Evolutionary conservation across 495 filamentous ascomycete genomes (phyloP), one percentile per base, ranked within the genome.

Genomic region (Xylaria intraflava): DNA sequence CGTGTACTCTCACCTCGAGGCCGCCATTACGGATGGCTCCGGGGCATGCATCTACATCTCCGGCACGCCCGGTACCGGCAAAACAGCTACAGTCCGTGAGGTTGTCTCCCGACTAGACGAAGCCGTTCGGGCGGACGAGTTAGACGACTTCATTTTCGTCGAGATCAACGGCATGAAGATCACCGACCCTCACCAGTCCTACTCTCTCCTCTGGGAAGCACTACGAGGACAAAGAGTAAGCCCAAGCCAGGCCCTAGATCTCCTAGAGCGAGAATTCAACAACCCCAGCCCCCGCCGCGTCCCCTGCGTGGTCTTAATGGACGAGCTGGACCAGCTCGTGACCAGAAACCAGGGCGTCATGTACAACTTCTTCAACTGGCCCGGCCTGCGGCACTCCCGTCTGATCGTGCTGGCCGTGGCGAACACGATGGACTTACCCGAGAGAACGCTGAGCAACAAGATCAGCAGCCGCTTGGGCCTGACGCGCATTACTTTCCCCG

Each of bases 291-390:
- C 94, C 36, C 82, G 94, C 40, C 78, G 91, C 43, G 88, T 96
- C 10, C 94, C 94, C 0, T 97, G 94, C 62, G 94, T 99, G 23
- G 94, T 99, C 7, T 72, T 99, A 36, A 99, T 99, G 94, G 94
- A 99, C 64, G 94, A 99, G 72, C 80, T 99, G 36, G 94, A 99
- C 70, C 94, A 99, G 65, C 80, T 99, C 4, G 94, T 96, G 2
- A 99, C 94, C 19, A 91, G 89, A 55, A 96, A 93, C 64, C 94
- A 99, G 61, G 89, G 88, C 23, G 94, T 99, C 65, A 99, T 99
- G 94, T 99, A 99, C 73, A 99, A 99, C 65, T 99, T 99, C 70
- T 99, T 99, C 81, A 99, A 99, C 64, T 99, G 94, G 94, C 94
- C 94, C n/a, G 84, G 85, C 17, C 79, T 96, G 17, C 82, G 87